Conservation (phyloP, 345 rosid species). For the Heritiera littoralis region DNA sequence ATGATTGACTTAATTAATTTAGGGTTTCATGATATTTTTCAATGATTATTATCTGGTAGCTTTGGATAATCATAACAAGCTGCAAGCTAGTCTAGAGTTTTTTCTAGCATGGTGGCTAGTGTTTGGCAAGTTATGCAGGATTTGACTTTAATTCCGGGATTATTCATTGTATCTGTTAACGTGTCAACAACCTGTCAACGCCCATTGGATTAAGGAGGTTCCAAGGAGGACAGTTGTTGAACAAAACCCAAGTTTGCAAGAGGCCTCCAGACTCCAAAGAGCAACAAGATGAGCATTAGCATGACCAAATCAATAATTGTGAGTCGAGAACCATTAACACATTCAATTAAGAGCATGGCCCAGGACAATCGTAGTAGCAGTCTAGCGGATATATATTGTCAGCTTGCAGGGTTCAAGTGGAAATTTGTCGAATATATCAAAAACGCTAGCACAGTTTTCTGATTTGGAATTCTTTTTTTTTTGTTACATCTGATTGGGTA, state of each 20-base stretch:
- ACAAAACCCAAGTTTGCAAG: neutral
- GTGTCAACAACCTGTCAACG: neutral
- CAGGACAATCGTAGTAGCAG: neutral
- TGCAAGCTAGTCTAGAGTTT: neutral
- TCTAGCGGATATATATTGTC: neutral
- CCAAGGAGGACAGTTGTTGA: neutral
- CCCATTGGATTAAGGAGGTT: neutral
- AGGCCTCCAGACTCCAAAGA: neutral
- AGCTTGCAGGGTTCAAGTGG: neutral
- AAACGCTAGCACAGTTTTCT: neutral
- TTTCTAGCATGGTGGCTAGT: neutral
- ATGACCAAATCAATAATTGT: neutral
- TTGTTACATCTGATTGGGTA: neutral
- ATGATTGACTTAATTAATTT: neutral
- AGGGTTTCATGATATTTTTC: neutral
- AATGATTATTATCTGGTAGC: neutral
- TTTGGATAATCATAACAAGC: neutral
- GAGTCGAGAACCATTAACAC: neutral
- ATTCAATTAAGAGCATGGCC: neutral
- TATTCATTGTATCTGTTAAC: neutral
- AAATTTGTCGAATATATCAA: neutral
- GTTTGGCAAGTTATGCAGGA: conserved; percentile 1
- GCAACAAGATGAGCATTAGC: neutral
- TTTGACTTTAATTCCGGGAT: conserved; percentile 16
- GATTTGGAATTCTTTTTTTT: too few relatives aligned